These are phyloP conservation scores for Thermothelomyces thermophilus DNA, from an alignment of 2,329 filamentous ascomycete species.

Conservation along the genomic window DNA sequence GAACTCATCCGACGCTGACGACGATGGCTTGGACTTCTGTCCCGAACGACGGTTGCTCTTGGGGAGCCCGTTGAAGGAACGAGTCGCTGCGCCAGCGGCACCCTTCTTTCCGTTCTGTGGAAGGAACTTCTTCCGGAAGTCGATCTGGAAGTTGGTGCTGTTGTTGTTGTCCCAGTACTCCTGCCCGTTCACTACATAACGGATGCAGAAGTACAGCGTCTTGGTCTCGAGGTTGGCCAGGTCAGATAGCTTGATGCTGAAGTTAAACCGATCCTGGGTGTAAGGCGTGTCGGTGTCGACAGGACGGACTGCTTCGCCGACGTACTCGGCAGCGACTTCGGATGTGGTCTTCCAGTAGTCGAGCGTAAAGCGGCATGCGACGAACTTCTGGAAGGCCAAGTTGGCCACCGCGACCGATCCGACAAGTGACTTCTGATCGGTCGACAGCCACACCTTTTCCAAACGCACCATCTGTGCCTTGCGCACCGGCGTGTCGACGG, in stretches of 20 bases:
- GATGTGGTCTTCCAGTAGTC: slow-evolving; percentile 99
- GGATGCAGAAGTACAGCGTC: slow-evolving; percentile 85
- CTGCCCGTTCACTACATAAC: slow-evolving; percentile 74
- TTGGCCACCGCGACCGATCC: slow-evolving; percentile 83
- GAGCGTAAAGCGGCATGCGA: slow-evolving; percentile 89
- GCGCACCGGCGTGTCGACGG: slow-evolving; percentile 56
- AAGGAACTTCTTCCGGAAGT: slow-evolving; percentile 76
- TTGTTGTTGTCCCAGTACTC: slow-evolving; percentile 97
- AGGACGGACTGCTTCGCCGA: slow-evolving; percentile 66
- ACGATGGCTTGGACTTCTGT: slow-evolving; percentile 49
- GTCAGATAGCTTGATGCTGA: slow-evolving; percentile 88
- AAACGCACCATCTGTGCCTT: slow-evolving; percentile 65
- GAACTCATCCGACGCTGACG: slow-evolving; percentile 64
- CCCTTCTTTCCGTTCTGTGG: slow-evolving; percentile 53
- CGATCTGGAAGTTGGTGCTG: slow-evolving; percentile 82
- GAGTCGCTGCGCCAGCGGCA: slow-evolving; percentile 43
- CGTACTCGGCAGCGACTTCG: slow-evolving; percentile 84
- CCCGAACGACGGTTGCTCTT: slow-evolving; percentile 55
- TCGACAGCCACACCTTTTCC: slow-evolving; percentile 79
- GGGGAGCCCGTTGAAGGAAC: slow-evolving; percentile 51
- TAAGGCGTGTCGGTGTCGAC: slow-evolving; percentile 54
- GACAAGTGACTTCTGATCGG: slow-evolving; percentile 78
- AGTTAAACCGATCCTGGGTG: slow-evolving; percentile 82
- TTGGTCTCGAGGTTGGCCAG: slow-evolving; percentile 86
- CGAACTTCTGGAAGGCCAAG: slow-evolving; percentile 78